These are phyloP conservation scores for Taphrina flavorubra DNA, from an alignment of 1,139 yeast species.

Conservation along the genomic window DNA sequence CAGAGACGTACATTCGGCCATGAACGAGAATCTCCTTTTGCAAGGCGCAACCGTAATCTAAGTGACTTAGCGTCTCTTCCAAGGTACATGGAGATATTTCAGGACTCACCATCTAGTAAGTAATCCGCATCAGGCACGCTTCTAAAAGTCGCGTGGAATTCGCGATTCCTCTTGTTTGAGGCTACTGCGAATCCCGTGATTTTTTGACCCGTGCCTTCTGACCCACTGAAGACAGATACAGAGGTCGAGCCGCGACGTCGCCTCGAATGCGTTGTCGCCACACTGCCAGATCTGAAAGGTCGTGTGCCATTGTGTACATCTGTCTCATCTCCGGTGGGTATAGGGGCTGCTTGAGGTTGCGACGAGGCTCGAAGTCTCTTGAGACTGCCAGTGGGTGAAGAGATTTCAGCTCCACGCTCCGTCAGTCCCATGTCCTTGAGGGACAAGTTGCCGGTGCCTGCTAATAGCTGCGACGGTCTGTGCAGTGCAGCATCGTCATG, in stretches of 20 bases:
- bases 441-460: constrained; percentile 4
- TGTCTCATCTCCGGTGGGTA: not conserved
- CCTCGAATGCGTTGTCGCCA: constrained; percentile 13
- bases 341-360: not conserved
- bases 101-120: constrained; percentile 59
- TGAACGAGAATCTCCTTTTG: constrained; percentile 88
- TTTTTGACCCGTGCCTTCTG: constrained; percentile 42
- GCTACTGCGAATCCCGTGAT: constrained; percentile 60
- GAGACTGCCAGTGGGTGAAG: not conserved
- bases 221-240: constrained; percentile 16
- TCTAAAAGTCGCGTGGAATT: constrained; percentile 77
- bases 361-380: constrained; percentile 4
- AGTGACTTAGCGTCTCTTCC: constrained; percentile 50
- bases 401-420: not conserved
- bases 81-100: not conserved
- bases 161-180: constrained; percentile 70
- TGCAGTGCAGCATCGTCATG: not conserved
- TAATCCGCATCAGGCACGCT: constrained; percentile 72
- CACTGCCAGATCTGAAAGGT: constrained; percentile 33
- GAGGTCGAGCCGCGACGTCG: constrained; percentile 37
- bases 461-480: not conserved
- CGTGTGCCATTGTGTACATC: not conserved
- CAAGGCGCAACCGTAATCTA: constrained; percentile 82
- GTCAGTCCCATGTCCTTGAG: constrained; percentile 28
- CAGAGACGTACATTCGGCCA: constrained; percentile 85